phyloP scores from a whole-genome alignment of 1,284 basidiomycete species.

The Moesziomyces antarcticus region DNA sequence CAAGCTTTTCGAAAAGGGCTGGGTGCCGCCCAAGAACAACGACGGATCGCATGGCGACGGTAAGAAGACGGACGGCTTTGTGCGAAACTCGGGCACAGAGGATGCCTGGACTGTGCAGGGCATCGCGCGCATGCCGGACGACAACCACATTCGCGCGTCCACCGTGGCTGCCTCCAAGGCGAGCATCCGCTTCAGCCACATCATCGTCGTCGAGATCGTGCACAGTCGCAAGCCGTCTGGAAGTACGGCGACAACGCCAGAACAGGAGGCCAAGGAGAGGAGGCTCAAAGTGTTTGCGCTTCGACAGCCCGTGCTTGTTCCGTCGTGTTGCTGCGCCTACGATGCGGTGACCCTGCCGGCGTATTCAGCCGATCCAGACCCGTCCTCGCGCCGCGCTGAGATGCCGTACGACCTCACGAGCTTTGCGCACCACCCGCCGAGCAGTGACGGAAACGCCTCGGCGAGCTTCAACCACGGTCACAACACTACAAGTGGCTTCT shows the following conservation, averaged over 20 bases:
- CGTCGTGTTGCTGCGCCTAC: constrained; percentile 66
- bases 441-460: constrained; percentile 9
- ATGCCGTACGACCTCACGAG: constrained; percentile 57
- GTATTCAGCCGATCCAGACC: constrained; percentile 52
- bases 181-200: constrained; percentile 61
- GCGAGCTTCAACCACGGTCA: neutral
- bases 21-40: constrained; percentile 60
- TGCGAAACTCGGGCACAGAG: constrained; percentile 54
- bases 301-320: constrained; percentile 61
- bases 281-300: constrained; percentile 66
- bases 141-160: constrained; percentile 62
- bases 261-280: constrained; percentile 45
- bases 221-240: constrained; percentile 50
- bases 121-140: constrained; percentile 65
- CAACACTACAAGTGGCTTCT: neutral
- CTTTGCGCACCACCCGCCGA: constrained; percentile 26
- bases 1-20: constrained; percentile 65
- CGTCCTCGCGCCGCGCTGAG: constrained; percentile 18
- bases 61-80: constrained; percentile 59
- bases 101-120: constrained; percentile 66
- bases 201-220: constrained; percentile 65
- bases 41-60: constrained; percentile 61
- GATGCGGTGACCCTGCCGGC: constrained; percentile 65
- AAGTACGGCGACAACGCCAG: constrained; percentile 22
- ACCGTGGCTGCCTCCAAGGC: constrained; percentile 61